A percentile compares a stretch with the other conserved stretches of the same genome.
phyloP scores from a whole-genome alignment of 192 early-diverging fungal species.

The Thamnidium elegans region DNA sequence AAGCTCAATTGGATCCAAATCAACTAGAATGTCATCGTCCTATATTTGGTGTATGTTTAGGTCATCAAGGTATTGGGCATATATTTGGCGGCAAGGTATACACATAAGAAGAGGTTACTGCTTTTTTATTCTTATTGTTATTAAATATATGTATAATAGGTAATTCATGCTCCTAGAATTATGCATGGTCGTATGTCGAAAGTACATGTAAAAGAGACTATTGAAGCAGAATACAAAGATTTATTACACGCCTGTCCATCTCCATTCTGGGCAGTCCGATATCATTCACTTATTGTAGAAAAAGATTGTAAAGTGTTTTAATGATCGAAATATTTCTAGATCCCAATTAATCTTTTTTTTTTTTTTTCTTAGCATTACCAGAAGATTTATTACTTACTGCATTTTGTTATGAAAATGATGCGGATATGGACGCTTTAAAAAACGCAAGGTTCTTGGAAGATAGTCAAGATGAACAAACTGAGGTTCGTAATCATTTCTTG shows the following conservation, averaged over 20 bases:
- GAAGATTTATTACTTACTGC: constrained; percentile 58
- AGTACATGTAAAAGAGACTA: constrained; percentile 38
- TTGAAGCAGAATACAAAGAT: constrained; percentile 2
- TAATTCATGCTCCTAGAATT: constrained; percentile 63
- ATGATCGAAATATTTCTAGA: too few relatives aligned
- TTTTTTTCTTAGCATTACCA: constrained; percentile 68
- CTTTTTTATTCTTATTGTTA: neutral
- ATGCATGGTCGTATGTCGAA: constrained; percentile 82
- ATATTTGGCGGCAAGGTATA: constrained; percentile 62
- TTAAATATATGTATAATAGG: constrained; percentile 13
- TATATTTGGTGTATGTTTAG: constrained; percentile 90
- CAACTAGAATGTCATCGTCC: constrained; percentile 51
- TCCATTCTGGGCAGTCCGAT: constrained; percentile 78
- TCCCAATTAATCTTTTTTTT: too few relatives aligned
- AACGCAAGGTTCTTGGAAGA: constrained; percentile 21
- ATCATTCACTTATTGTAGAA: constrained; percentile 85
- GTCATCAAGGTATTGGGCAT: constrained; percentile 84
- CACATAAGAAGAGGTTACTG: neutral
- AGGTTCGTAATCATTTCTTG: constrained; percentile 23
- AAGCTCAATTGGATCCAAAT: constrained; percentile 27
- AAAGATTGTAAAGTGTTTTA: constrained; percentile 51
- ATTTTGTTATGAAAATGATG: constrained; percentile 50
- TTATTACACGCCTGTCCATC: constrained; percentile 62
- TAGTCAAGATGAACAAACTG: constrained; percentile 10
- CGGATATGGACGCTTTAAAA: constrained; percentile 32